These are phyloP conservation scores for Monilinia fructicola DNA, from an alignment of 2,329 filamentous ascomycete species.

Conservation along the genomic window DNA sequence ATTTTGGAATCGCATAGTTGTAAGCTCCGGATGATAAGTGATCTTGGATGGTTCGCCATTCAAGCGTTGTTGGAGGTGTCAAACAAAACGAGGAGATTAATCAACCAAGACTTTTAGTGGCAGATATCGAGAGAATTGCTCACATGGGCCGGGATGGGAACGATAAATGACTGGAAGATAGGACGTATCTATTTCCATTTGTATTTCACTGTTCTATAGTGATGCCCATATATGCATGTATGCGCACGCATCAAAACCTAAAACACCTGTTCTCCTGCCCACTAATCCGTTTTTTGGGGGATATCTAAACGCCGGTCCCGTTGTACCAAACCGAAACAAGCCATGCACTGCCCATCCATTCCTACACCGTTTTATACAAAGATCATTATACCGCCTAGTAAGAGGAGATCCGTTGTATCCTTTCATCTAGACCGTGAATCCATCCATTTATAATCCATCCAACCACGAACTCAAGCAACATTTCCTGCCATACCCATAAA, in stretches of 20 bases:
- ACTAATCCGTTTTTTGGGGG: constrained; percentile 10
- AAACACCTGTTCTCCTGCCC: constrained; percentile 11
- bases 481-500: constrained; percentile 95
- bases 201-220: not conserved
- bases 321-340: constrained; percentile 8
- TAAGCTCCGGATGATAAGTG: not conserved
- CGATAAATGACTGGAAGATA: not conserved
- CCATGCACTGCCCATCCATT: constrained; percentile 5
- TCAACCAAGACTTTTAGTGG: not conserved
- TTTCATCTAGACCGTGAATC: not conserved
- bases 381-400: not conserved
- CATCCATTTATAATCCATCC: not conserved
- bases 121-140: not conserved
- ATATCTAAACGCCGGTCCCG: constrained; percentile 19
- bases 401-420: constrained; percentile 3
- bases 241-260: not conserved
- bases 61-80: not conserved
- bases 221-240: not conserved
- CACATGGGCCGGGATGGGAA: not conserved
- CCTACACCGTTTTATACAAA: constrained; percentile 8
- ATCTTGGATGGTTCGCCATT: not conserved
- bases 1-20: not conserved
- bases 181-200: not conserved
- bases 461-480: constrained; percentile 48
- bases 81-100: not conserved